These are phyloP conservation scores for Pisolithus microcarpus DNA, from an alignment of 768 basidiomycete genomes.

Conservation along the genomic window DNA sequence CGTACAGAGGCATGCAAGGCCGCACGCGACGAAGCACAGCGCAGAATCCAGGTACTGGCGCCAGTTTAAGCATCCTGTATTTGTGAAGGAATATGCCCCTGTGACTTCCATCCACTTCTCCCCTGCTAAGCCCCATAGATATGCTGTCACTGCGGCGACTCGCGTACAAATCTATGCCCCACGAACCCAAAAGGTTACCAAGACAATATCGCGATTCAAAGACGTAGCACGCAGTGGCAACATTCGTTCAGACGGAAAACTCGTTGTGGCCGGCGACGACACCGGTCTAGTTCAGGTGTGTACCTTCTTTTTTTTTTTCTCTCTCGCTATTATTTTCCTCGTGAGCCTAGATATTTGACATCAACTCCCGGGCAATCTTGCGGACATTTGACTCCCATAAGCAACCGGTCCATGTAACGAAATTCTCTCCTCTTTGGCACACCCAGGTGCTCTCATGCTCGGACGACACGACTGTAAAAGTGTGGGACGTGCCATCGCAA, in stretches of 20 bases:
- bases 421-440: slow-evolving; percentile 76
- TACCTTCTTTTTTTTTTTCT: neutral
- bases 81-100: slow-evolving; percentile 95
- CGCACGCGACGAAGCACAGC: slow-evolving; percentile 51
- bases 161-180: slow-evolving; percentile 94
- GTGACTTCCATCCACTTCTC: slow-evolving; percentile 94
- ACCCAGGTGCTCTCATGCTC: slow-evolving; percentile 91
- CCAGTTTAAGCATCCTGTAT: slow-evolving; percentile 83
- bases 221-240: slow-evolving; percentile 87
- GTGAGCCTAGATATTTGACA: slow-evolving; percentile 74
- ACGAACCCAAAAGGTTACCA: slow-evolving; percentile 91
- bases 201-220: slow-evolving; percentile 95
- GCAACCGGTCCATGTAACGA: slow-evolving; percentile 92
- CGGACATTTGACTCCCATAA: slow-evolving; percentile 90
- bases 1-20: slow-evolving; percentile 51
- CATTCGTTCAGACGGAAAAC: slow-evolving; percentile 89
- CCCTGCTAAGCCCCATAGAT: slow-evolving; percentile 79
- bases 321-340: slow-evolving; percentile 1
- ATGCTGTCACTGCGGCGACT: slow-evolving; percentile 92
- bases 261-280: slow-evolving; percentile 93
- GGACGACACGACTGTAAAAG: slow-evolving; percentile 87
- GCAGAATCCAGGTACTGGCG: slow-evolving; percentile 82
- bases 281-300: slow-evolving; percentile 74
- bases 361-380: slow-evolving; percentile 87
- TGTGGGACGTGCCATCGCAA: slow-evolving; percentile 95